These are phyloP conservation scores for Trichosporon sp. DNA, from an alignment of 1,284 basidiomycete species.

Conservation along the genomic window DNA sequence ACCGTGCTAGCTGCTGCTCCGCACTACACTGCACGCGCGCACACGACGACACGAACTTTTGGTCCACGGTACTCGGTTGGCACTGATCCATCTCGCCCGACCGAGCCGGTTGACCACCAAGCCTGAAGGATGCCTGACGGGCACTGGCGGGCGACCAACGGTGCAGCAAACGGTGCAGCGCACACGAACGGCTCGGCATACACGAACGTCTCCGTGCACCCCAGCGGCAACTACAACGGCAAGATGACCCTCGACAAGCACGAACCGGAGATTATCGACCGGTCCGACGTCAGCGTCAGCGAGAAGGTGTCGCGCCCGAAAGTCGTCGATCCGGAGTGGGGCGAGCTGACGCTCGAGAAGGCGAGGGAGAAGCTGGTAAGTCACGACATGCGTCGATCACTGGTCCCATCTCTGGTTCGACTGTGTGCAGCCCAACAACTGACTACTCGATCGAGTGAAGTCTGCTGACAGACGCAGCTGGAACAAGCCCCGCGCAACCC, in stretches of 20 bases:
- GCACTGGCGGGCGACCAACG: slow-evolving; percentile 4
- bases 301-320: not conserved
- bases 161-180: not conserved
- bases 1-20: not conserved
- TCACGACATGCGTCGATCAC: not conserved
- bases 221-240: not conserved
- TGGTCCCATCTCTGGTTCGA: not conserved
- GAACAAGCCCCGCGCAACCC: slow-evolving; percentile 39
- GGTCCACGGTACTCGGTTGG: no score
- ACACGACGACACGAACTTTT: not conserved
- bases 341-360: slow-evolving; percentile 24
- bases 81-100: not conserved
- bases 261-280: no score
- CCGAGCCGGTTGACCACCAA: not conserved
- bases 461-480: slow-evolving; percentile 29
- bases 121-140: slow-evolving; percentile 6
- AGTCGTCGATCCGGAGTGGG: slow-evolving; percentile 26
- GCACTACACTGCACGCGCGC: not conserved
- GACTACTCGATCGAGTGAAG: not conserved
- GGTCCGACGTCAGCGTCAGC: not conserved
- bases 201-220: not conserved
- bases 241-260: not conserved
- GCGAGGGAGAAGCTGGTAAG: slow-evolving; percentile 6
- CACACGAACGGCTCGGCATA: not conserved
- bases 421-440: not conserved